Evolutionary conservation across 768 basidiomycete species (phyloP).

Genomic region (Clitopilus passeckerianus): DNA sequence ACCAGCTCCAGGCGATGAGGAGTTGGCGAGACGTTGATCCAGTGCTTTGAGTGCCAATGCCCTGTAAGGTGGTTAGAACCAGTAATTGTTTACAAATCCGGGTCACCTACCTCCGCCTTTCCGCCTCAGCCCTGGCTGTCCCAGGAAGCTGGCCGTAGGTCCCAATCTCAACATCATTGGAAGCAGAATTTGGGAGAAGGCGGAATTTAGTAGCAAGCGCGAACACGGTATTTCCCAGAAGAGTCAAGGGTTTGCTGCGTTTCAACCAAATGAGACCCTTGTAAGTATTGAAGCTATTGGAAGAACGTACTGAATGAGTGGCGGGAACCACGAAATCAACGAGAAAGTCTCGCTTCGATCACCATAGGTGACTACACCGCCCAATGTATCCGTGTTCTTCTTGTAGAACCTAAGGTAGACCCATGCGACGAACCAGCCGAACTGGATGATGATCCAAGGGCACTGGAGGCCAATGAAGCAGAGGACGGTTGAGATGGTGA

Average conservation of each 20-base stretch:
- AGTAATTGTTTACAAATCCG: neutral
- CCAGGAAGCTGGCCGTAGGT: constrained; percentile 75
- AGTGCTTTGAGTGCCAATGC: constrained; percentile 96
- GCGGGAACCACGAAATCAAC: constrained; percentile 95
- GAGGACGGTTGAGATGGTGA: constrained; percentile 84
- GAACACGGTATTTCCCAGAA: constrained; percentile 65
- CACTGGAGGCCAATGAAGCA: constrained; percentile 81
- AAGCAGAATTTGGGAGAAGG: constrained; percentile 58
- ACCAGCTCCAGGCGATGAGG: constrained; percentile 32
- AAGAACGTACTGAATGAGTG: constrained; percentile 75
- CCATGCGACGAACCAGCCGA: constrained; percentile 98
- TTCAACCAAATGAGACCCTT: neutral
- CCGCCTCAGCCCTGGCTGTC: constrained; percentile 92
- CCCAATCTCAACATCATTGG: constrained; percentile 66
- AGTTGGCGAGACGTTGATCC: constrained; percentile 84
- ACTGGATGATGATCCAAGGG: constrained; percentile 92
- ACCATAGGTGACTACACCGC: constrained; percentile 71
- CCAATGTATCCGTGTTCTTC: constrained; percentile 64
- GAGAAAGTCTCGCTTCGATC: constrained; percentile 97
- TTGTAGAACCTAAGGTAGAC: constrained; percentile 97
- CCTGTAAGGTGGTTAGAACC: constrained; percentile 34
- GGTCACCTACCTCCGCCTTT: constrained; percentile 71
- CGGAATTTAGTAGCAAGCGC: constrained; percentile 62
- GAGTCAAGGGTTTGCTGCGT: constrained; percentile 63
- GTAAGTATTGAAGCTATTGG: neutral